phyloP scores from a whole-genome alignment of 2,329 filamentous ascomycete genomes.

The Fusarium fracticaudum region DNA sequence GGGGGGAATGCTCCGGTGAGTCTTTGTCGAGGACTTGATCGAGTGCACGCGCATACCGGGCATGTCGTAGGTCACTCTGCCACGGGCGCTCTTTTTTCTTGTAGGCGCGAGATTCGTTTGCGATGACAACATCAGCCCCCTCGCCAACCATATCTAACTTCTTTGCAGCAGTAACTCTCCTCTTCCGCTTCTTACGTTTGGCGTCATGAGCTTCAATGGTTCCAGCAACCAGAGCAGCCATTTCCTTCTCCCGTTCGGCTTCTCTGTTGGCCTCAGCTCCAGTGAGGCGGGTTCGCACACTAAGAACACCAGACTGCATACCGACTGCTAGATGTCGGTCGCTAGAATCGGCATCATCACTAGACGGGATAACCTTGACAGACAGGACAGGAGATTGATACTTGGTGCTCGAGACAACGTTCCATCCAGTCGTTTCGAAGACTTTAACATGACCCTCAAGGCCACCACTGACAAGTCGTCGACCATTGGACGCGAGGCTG shows the following conservation, averaged over 20 bases:
- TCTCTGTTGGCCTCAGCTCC: slow-evolving; percentile 82
- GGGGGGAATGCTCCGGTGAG: slow-evolving; percentile 63
- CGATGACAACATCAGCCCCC: slow-evolving; percentile 87
- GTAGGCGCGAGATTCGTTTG: slow-evolving; percentile 67
- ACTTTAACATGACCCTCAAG: slow-evolving; percentile 97
- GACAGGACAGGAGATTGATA: slow-evolving; percentile 92
- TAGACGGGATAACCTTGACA: slow-evolving; percentile 72
- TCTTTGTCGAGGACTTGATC: slow-evolving; percentile 76
- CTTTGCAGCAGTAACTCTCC: slow-evolving; percentile 55
- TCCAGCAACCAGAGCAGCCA: slow-evolving; percentile 82
- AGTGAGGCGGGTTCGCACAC: slow-evolving; percentile 86
- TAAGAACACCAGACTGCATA: slow-evolving; percentile 93
- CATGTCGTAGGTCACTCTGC: slow-evolving; percentile 84
- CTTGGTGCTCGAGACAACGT: slow-evolving; percentile 93
- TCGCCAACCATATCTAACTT: slow-evolving; percentile 85
- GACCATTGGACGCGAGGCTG: slow-evolving; percentile 81
- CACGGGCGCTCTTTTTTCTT: slow-evolving; percentile 74
- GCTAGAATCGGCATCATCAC: slow-evolving; percentile 60
- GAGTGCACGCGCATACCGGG: slow-evolving; percentile 78
- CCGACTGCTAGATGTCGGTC: slow-evolving; percentile 96
- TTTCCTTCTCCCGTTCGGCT: slow-evolving; percentile 81
- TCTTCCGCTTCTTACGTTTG: slow-evolving; percentile 75
- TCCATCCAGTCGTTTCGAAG: slow-evolving; percentile 94
- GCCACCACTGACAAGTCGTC: slow-evolving; percentile 84
- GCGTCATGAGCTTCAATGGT: slow-evolving; percentile 82